Conservation (phyloP, 768 basidiomycete species). For the Suillus weaverae region DNA sequence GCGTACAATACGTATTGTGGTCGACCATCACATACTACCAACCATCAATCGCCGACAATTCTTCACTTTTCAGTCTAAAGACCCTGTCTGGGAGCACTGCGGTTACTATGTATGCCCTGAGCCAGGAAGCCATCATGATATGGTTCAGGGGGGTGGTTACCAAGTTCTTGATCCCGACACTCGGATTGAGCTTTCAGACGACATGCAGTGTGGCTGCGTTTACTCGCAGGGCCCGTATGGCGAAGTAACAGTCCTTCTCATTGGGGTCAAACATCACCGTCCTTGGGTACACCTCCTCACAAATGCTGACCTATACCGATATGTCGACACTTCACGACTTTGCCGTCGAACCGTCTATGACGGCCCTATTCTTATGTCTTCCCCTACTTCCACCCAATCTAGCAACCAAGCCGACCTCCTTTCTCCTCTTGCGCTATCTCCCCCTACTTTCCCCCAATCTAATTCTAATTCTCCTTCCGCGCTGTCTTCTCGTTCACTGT, state of each 20-base stretch:
- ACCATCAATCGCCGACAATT: background rate
- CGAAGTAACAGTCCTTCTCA: background rate
- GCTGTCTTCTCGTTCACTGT: background rate
- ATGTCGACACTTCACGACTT: background rate
- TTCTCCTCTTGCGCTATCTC: background rate
- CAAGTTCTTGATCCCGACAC: background rate
- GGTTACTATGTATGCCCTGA: background rate
- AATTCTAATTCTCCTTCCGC: background rate
- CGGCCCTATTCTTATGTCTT: no score
- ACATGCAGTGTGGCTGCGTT: background rate
- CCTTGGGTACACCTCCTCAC: constrained; percentile 2
- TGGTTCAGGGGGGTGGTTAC: background rate
- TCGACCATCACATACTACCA: background rate
- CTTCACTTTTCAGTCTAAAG: background rate
- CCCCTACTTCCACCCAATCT: background rate
- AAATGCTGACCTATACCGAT: background rate
- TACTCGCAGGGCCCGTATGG: background rate
- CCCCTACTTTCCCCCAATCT: background rate
- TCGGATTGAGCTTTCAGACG: background rate
- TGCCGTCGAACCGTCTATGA: no score
- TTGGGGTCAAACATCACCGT: background rate
- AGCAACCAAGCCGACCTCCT: no score
- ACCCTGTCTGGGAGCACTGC: background rate
- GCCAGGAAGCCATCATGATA: background rate
- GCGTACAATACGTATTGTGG: background rate